These are phyloP conservation scores for Phytophthora cajani DNA, from an alignment of 352 stramenopile species.

Conservation along the genomic window DNA sequence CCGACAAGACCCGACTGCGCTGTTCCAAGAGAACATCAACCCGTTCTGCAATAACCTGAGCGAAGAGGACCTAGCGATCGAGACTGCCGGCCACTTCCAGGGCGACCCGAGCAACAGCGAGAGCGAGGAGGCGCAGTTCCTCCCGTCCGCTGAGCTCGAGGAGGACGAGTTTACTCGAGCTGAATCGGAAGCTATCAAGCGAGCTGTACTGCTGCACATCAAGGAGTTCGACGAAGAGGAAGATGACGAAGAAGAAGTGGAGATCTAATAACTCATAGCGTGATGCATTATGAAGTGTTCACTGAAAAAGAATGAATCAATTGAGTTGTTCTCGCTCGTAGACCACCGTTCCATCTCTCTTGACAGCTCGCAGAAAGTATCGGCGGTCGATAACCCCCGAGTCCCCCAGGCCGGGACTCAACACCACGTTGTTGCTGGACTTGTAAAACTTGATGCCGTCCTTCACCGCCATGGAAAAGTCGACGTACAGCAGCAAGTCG, in stretches of 20 bases:
- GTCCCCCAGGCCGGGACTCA: constrained; percentile 66
- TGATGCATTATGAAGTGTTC: background rate
- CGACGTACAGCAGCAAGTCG: constrained; percentile 80
- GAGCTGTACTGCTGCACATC: constrained; percentile 36
- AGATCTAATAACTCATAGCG: constrained; percentile 21
- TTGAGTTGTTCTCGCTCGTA: constrained; percentile 47
- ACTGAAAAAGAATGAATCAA: background rate
- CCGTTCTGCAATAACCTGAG: constrained; percentile 55
- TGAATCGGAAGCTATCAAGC: constrained; percentile 34
- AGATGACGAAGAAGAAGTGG: constrained; percentile 24
- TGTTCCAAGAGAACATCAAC: constrained; percentile 74
- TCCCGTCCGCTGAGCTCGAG: constrained; percentile 21
- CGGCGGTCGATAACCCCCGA: constrained; percentile 49
- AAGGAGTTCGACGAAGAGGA: constrained; percentile 35
- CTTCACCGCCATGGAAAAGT: constrained; percentile 56
- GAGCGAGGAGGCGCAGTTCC: constrained; percentile 27
- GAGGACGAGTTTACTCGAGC: constrained; percentile 18
- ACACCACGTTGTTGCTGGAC: constrained; percentile 86
- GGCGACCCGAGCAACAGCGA: constrained; percentile 28
- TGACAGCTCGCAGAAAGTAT: constrained; percentile 76
- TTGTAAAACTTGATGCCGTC: constrained; percentile 86
- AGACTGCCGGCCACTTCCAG: constrained; percentile 44
- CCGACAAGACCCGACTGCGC: background rate
- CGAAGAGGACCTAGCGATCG: constrained; percentile 39
- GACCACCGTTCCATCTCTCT: constrained; percentile 54